These are phyloP conservation scores for Xylaria scruposa DNA, from an alignment of 495 filamentous ascomycete species.

Conservation along the genomic window DNA sequence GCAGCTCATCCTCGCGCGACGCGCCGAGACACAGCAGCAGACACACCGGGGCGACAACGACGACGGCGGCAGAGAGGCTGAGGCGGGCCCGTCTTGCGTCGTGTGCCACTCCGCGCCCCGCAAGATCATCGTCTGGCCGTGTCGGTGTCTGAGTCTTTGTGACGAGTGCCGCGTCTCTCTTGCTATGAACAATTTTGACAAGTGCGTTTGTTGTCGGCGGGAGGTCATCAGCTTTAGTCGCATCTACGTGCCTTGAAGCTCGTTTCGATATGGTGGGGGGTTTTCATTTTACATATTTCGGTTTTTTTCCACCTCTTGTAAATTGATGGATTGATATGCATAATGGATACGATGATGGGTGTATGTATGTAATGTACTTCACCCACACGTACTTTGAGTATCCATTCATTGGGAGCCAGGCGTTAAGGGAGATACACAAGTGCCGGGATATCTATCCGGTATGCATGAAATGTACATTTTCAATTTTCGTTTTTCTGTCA, in stretches of 20 bases:
- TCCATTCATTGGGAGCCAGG: conserved; percentile 8
- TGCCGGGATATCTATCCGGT: background rate
- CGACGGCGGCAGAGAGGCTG: conserved; percentile 45
- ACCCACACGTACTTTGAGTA: background rate
- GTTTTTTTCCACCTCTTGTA: background rate
- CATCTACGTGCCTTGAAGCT: too few species aligned
- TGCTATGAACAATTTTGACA: conserved; percentile 95
- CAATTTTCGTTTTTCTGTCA: background rate
- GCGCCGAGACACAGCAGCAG: conserved; percentile 36
- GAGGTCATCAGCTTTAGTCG: conserved; percentile 86
- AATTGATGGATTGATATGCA: background rate
- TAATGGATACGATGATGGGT: background rate
- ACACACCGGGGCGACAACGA: background rate
- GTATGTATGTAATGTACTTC: background rate
- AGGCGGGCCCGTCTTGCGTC: conserved; percentile 84
- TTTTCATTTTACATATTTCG: background rate
- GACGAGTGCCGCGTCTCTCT: conserved; percentile 93
- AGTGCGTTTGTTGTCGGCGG: conserved; percentile 89
- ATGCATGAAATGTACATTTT: background rate
- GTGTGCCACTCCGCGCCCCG: conserved; percentile 89
- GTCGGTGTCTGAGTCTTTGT: conserved; percentile 89
- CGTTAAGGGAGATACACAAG: background rate
- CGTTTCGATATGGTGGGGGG: background rate
- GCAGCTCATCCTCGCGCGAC: conserved; percentile 74
- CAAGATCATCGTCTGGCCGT: conserved; percentile 95